phyloP scores from a whole-genome alignment of 129 eudicot genomes.

The Escallonia rubra region DNA sequence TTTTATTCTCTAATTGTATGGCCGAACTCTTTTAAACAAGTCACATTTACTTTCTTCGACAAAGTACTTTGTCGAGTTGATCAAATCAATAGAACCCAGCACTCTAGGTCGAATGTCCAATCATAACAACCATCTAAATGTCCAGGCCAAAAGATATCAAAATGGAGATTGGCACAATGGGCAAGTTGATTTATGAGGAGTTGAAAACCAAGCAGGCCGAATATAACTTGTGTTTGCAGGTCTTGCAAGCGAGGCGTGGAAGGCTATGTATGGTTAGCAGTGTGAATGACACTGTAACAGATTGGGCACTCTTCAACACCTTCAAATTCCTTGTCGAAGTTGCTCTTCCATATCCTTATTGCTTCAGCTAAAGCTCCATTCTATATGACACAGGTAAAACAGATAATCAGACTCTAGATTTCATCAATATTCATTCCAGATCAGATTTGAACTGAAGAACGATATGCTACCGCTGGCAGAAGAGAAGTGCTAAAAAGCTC shows the following conservation, averaged over 20 bases:
- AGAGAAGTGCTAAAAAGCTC: too few relatives aligned
- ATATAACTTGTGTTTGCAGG: slow-evolving; percentile 97
- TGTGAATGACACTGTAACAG: slow-evolving; percentile 96
- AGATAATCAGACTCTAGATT: not conserved
- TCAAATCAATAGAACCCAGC: too few relatives aligned
- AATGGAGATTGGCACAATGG: slow-evolving; percentile 97
- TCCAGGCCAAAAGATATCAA: slow-evolving; percentile 16
- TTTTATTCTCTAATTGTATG: too few relatives aligned
- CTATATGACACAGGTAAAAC: slow-evolving; percentile 27
- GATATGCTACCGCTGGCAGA: too few relatives aligned
- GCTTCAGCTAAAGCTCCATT: slow-evolving; percentile 99
- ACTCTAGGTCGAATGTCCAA: not conserved
- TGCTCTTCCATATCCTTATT: slow-evolving; percentile 88
- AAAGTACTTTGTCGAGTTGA: too few relatives aligned
- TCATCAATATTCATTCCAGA: not conserved
- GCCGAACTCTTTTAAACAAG: too few relatives aligned
- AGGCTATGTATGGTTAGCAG: slow-evolving; percentile 80
- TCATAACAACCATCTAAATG: too few relatives aligned
- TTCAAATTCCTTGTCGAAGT: slow-evolving; percentile 95
- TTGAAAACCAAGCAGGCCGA: slow-evolving; percentile 93
- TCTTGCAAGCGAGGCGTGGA: slow-evolving; percentile 91
- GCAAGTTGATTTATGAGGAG: slow-evolving; percentile 87
- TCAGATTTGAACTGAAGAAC: too few relatives aligned
- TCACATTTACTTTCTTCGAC: too few relatives aligned
- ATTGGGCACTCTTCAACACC: slow-evolving; percentile 99